Evolutionary conservation across 495 filamentous ascomycete genomes (phyloP).

Genomic region (Aspergillus indologenus): DNA sequence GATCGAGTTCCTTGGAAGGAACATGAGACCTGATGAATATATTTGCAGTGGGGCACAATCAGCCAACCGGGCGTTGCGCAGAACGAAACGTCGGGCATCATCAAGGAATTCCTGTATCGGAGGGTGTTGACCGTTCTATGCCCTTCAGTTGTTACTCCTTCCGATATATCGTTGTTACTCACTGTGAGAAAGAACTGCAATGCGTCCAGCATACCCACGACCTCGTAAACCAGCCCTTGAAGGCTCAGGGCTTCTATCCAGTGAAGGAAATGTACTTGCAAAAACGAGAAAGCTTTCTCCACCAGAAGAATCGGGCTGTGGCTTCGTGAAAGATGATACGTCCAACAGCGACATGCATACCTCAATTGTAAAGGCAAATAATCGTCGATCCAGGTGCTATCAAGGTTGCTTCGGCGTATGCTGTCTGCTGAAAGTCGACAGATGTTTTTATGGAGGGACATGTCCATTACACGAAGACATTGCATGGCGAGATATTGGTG

Average conservation of each 20-base stretch:
- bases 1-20: not conserved
- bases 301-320: slow-evolving; percentile 14
- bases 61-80: not conserved
- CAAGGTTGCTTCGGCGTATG: slow-evolving; percentile 21
- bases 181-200: not conserved
- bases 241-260: not conserved
- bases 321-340: slow-evolving; percentile 38
- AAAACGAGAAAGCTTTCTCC: slow-evolving; percentile 21
- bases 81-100: not conserved
- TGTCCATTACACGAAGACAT: slow-evolving; percentile 33
- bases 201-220: not conserved
- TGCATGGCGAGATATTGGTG: not conserved
- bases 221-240: not conserved
- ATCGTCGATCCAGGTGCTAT: slow-evolving; percentile 15
- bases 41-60: not conserved
- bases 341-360: slow-evolving; percentile 46
- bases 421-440: slow-evolving; percentile 31
- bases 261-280: slow-evolving; percentile 41
- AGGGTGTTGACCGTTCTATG: too few species aligned
- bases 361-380: slow-evolving; percentile 29
- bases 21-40: not conserved
- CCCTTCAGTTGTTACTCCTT: too few species aligned
- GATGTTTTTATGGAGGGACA: slow-evolving; percentile 35
- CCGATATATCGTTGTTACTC: too few species aligned
- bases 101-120: not conserved